Evolutionary conservation across 2,329 filamentous ascomycete species (phyloP).

Genomic region (Trichoderma sp.): DNA sequence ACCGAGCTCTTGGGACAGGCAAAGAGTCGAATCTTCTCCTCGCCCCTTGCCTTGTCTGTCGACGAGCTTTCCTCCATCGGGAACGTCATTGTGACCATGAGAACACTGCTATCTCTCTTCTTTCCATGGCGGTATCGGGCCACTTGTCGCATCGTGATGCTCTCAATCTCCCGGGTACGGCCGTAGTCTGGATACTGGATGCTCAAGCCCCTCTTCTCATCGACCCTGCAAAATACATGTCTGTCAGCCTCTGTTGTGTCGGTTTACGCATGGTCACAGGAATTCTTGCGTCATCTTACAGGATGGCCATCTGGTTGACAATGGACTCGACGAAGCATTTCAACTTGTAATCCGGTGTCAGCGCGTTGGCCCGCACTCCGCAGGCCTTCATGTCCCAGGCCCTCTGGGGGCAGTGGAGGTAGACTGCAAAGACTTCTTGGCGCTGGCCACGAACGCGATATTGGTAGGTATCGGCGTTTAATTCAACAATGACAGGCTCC

Average conservation of each 20-base stretch:
- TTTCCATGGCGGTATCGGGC: slow-evolving; percentile 15
- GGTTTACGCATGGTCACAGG: not conserved
- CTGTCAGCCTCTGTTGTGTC: not conserved
- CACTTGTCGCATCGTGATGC: slow-evolving; percentile 22
- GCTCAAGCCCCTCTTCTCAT: not conserved
- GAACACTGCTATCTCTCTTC: not conserved
- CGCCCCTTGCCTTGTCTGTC: slow-evolving; percentile 13
- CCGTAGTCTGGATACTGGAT: slow-evolving; percentile 3
- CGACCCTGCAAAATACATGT: not conserved
- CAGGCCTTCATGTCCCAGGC: slow-evolving; percentile 41
- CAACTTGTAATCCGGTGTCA: slow-evolving; percentile 29
- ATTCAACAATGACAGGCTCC: slow-evolving; percentile 33
- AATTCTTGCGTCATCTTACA: slow-evolving; percentile 31
- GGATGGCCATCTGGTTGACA: slow-evolving; percentile 33
- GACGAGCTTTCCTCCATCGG: not conserved
- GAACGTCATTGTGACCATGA: slow-evolving; percentile 1
- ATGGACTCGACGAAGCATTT: slow-evolving; percentile 32
- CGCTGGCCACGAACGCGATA: slow-evolving; percentile 32
- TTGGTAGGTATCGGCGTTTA: slow-evolving; percentile 36
- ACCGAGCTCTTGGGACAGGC: not conserved
- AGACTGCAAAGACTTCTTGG: slow-evolving; percentile 33
- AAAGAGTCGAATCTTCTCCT: slow-evolving; percentile 1
- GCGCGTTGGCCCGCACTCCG: slow-evolving; percentile 28
- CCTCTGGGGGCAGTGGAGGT: slow-evolving; percentile 38
- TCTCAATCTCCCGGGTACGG: not conserved